Base-by-base conservation (phyloP, 768 basidiomycete species). In the Hygrophoropsis aurantiaca region DNA sequence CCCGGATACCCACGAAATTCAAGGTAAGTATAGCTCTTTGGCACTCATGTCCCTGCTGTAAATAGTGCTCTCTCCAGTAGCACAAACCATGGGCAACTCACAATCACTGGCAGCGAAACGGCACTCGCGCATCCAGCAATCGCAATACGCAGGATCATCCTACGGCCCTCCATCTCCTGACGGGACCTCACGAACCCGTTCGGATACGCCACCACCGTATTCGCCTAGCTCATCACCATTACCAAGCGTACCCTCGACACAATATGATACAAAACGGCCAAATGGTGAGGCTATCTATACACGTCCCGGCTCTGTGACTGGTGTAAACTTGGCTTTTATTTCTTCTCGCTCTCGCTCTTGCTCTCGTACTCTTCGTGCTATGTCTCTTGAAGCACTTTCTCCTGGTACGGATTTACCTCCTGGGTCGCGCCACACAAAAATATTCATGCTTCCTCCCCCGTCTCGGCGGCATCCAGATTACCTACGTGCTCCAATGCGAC, bases 361-460 rank as follows among this genome's bases (percentile, higher is more conserved):
- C 11, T 16, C 42, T 19, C 25, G 37, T 41, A 40, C 37, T 38
- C 6, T 46, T 33, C 41, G 33, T 11, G 23, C 42, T 4, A 45
- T 42, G 36, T 40, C 60, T 50, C 37, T 46, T 38, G 20, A 19
- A 32, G 30, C 26, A 5, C 9, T 20, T 23, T n/a, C 46, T 41
- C 13, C 45, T 41, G 53, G 62, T 60, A 62, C 52, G 58, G 6
- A 42, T 15, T 45, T 53, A 27, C 46, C 53, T 42, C 53, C 46
- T 37, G 53, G 55, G 26, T 58, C 60, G 43, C 39, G 48, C 10
- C 39, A 45, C 39, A 63, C 54, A n/a, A 50, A 55, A 33, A 18
- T 63, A 50, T 58, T 63, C 44, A 58, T 51, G 48, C 27, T 60
- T 27, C 57, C 58, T 44, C 49, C 52, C 53, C 47, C 39, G 44